Evolutionary conservation across 495 filamentous ascomycete genomes (phyloP).

Genomic region (Cairneyella variabilis): DNA sequence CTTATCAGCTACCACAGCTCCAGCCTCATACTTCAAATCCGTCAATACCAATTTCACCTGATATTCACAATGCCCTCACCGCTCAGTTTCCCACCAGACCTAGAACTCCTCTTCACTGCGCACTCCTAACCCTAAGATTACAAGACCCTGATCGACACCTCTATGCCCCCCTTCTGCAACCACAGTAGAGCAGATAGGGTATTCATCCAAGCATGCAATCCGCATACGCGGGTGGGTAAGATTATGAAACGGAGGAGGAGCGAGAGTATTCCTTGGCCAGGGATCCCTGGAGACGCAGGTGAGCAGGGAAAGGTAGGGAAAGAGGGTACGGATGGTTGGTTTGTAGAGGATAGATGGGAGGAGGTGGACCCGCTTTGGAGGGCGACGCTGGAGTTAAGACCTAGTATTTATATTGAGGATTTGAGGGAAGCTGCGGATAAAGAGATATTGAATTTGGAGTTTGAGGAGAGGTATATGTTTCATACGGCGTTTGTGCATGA

Average conservation of each 20-base stretch:
- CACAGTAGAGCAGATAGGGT: conserved; percentile 11
- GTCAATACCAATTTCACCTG: no score
- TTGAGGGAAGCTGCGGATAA: background rate
- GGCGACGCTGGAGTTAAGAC: background rate
- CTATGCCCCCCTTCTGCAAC: conserved; percentile 12
- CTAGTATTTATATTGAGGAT: conserved; percentile 13
- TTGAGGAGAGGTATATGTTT: conserved; percentile 13
- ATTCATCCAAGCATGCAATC: conserved; percentile 10
- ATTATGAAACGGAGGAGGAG: conserved; percentile 10
- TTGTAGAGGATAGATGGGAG: conserved; percentile 11
- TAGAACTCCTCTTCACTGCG: conserved; percentile 9
- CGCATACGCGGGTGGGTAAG: conserved; percentile 6
- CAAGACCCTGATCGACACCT: conserved; percentile 3
- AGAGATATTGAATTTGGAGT: conserved; percentile 7
- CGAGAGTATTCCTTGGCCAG: conserved; percentile 1
- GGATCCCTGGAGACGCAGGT: no score
- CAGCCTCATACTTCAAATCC: no score
- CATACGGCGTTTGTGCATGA: conserved; percentile 16
- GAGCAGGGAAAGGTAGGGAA: no score
- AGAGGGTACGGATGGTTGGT: background rate
- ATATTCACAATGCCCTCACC: no score
- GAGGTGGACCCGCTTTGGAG: conserved; percentile 10
- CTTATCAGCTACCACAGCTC: background rate
- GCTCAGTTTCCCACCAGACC: conserved; percentile 9
- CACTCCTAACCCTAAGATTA: background rate